These are phyloP conservation scores for Metarhizium sp. DNA, from an alignment of 2,329 filamentous ascomycete species.

Conservation along the genomic window DNA sequence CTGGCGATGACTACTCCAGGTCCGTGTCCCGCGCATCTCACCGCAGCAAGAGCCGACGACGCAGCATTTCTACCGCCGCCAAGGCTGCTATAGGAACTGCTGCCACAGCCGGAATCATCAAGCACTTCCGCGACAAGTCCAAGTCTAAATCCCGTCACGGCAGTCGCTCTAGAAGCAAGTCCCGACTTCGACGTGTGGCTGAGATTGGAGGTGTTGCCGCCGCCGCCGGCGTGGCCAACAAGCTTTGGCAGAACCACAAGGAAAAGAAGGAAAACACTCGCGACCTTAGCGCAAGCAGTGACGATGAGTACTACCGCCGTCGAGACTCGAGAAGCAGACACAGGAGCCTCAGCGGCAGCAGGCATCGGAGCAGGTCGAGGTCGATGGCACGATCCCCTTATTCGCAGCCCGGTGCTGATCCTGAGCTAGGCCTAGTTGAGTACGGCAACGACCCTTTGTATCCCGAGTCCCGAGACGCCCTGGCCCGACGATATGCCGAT, in stretches of 20 bases:
- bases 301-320: slow-evolving; percentile 27
- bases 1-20: slow-evolving; percentile 30
- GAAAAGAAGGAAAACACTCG: slow-evolving; percentile 46
- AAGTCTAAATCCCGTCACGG: slow-evolving; percentile 26
- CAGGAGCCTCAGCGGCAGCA: slow-evolving; percentile 15
- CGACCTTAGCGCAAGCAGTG: slow-evolving; percentile 20
- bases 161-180: slow-evolving; percentile 34
- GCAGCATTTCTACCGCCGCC: slow-evolving; percentile 39
- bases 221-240: slow-evolving; percentile 50
- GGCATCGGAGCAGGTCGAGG: slow-evolving; percentile 33
- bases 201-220: slow-evolving; percentile 52
- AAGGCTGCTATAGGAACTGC: slow-evolving; percentile 50
- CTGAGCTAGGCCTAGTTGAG: slow-evolving; percentile 59
- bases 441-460: slow-evolving; percentile 52
- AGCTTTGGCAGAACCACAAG: slow-evolving; percentile 50
- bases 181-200: slow-evolving; percentile 42
- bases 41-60: slow-evolving; percentile 33
- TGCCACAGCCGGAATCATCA: slow-evolving; percentile 47
- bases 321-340: slow-evolving; percentile 23
- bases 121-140: slow-evolving; percentile 48
- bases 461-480: slow-evolving; percentile 26
- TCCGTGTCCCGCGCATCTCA: slow-evolving; percentile 28
- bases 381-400: slow-evolving; percentile 40
- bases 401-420: slow-evolving; percentile 48
- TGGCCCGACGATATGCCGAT: slow-evolving; percentile 29